Base-by-base conservation (phyloP, 169 alveolate species). In the Nephromyces sp. region DNA sequence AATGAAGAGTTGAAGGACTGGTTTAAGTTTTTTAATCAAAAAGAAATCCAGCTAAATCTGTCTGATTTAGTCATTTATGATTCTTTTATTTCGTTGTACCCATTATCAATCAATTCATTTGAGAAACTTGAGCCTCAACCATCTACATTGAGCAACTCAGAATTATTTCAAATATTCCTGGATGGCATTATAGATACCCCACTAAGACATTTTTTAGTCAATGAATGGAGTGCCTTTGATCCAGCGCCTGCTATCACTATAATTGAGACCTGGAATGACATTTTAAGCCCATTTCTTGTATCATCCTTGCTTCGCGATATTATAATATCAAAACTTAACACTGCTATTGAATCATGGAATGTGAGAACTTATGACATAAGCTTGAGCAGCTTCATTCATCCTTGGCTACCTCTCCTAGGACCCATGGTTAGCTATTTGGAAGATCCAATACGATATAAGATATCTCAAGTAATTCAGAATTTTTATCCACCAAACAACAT, bases 331-430 rank as follows among this genome's bases (percentile, higher is more conserved):
- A 43, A 43, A n/a, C 57, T 43, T 43, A n/a, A 15, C 15, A 43
- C 57, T 43, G 57, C 57, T 15, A 43, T 43, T 43, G 57, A n/a
- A 15, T 43, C n/a, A 43, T 43, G 57, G 57, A n/a, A 43, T 43
- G 25, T n/a, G 15, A 15, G n/a, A 43, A 15, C 15, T 15, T 15
- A 43, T 43, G 25, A 15, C 21, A 34, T 52, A 25, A 72, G 85
- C 24, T 30, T 80, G 27, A 79, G 77, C 34, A 30, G 62, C 30
- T 80, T 83, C 85, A 29, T 80, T 34, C 86, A 66, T 3, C 86
- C 86, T 32, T 80, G 85, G 85, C 67, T 77, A 2, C 73, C 80
- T 6, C 53, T 78, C 32, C 30, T 73, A 31, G 15, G 28, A 22
- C 24, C 6, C 57, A 35, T 28, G n/a, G 30, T 32, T 3, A 30